Conservation (phyloP, 495 filamentous ascomycete genomes). For the Xylaria telfairii region DNA sequence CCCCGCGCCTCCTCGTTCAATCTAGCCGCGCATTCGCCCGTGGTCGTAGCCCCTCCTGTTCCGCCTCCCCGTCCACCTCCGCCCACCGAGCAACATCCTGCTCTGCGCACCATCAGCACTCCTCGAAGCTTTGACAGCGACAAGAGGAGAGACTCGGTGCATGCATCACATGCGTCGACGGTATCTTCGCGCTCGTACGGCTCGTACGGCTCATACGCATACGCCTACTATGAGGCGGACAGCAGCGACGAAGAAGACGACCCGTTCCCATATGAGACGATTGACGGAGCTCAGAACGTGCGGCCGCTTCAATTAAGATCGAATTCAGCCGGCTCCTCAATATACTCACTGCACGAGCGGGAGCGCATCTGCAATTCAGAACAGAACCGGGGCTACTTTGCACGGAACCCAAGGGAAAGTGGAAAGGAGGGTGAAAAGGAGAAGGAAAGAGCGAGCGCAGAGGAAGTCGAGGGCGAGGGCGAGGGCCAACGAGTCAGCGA, state of each 20-base stretch:
- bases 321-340: conserved; percentile 33
- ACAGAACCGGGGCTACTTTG: background rate
- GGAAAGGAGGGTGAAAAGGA: background rate
- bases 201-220: conserved; percentile 47
- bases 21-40: conserved; percentile 16
- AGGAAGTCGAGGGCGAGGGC: background rate
- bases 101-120: conserved; percentile 48
- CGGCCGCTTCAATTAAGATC: conserved; percentile 33
- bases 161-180: conserved; percentile 57
- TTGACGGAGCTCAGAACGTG: conserved; percentile 32
- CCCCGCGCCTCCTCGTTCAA: conserved; percentile 37
- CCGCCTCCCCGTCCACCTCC: conserved; percentile 49
- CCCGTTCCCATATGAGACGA: conserved; percentile 42
- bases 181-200: conserved; percentile 52
- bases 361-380: conserved; percentile 5
- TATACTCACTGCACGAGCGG: conserved; percentile 32
- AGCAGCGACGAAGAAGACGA: conserved; percentile 44
- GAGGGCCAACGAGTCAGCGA: conserved; percentile 38
- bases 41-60: conserved; percentile 38
- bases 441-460: background rate
- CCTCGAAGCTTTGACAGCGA: conserved; percentile 34
- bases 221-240: conserved; percentile 52
- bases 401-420: background rate
- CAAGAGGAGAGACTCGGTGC: conserved; percentile 60
- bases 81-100: conserved; percentile 54